Base-by-base conservation (phyloP, 768 basidiomycete species). In the Collybiopsis luxurians region DNA sequence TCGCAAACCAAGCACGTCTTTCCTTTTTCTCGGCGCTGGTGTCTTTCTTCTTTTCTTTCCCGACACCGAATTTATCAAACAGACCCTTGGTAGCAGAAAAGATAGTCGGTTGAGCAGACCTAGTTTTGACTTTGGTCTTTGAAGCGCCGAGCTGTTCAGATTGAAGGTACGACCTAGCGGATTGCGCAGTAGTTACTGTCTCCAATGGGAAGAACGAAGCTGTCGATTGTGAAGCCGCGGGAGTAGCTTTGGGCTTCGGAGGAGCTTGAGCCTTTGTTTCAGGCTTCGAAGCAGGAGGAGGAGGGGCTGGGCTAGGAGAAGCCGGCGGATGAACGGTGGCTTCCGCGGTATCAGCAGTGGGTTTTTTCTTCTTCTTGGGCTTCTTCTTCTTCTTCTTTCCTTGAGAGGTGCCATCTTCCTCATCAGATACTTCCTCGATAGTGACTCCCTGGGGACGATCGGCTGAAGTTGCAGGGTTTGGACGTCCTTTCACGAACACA, bases 371-470 rank as follows among this genome's bases (percentile, higher is more conserved):
- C 67, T 89, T 91, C 75, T 87, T 90, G 21, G 79, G 72, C 62
- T 88, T 89, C 71, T 87, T 87, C 68, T 90, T 88, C 68, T 88
- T 90, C 75, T 90, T 89, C 45, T 76, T 70, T 1, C 69, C 47
- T 2, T 73, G 46, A 27, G 64, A 53, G 1, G 68, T 71, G 3
- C 78, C 79, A 31, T 83, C 86, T 13, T 51, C 50, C 64, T 87
- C 88, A 48, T 90, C 90, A 49, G 88, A 86, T 0, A 82, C 85
- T 40, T 92, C 88, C 63, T 90, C 89, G 9, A 87, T 77, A 0
- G 86, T 87, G 17, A 13, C 80, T 75, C 64, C 74, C 77, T 49
- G 71, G 72, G 59, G 7, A 13, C 23, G 10, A 51, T 51, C 23
- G 24, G 36, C 36, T 39, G 36, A 69, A 75, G 61, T 67, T 72